A percentile compares a stretch with the other conserved stretches of the same genome.
These are phyloP conservation scores for Cadophora sp. DNA, from an alignment of 2,329 filamentous ascomycete species.

Conservation along the genomic window DNA sequence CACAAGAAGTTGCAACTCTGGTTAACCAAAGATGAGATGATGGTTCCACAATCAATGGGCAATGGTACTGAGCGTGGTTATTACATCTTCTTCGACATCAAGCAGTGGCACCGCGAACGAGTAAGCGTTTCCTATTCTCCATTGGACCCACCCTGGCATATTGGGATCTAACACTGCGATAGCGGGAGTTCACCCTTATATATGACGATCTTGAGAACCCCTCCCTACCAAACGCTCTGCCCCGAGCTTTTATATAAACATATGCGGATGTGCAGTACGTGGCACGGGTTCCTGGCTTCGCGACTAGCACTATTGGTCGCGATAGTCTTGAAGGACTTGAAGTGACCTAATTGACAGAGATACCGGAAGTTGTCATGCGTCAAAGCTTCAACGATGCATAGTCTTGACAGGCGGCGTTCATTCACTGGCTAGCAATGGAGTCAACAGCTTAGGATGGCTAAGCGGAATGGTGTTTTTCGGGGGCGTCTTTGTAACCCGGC, in stretches of 20 bases:
- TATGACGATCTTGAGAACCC: constrained; percentile 66
- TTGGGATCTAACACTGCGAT: constrained; percentile 30
- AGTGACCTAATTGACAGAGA: not conserved
- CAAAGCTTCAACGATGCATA: constrained; percentile 23
- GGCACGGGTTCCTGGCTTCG: constrained; percentile 2
- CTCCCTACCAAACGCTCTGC: constrained; percentile 31
- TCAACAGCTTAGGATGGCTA: constrained; percentile 24
- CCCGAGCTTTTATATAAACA: constrained; percentile 30
- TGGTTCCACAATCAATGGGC: constrained; percentile 66
- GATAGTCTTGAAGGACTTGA: not conserved
- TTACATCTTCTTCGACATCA: constrained; percentile 70
- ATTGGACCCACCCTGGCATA: not conserved
- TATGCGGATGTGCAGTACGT: constrained; percentile 13
- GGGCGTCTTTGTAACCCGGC: constrained; percentile 30
- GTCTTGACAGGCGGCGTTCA: constrained; percentile 32
- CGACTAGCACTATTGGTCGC: constrained; percentile 9
- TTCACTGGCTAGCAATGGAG: constrained; percentile 24
- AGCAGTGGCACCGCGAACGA: constrained; percentile 67
- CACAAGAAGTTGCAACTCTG: constrained; percentile 71
- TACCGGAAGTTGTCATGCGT: constrained; percentile 11
- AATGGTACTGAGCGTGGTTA: constrained; percentile 67
- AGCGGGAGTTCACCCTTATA: constrained; percentile 67
- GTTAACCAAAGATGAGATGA: constrained; percentile 71
- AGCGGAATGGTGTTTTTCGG: constrained; percentile 24
- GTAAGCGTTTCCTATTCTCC: constrained; percentile 50